Evolutionary conservation across 1,139 yeast species (phyloP), one percentile per base, ranked within the genome.

Genomic region (Suhomyces terraborum): DNA sequence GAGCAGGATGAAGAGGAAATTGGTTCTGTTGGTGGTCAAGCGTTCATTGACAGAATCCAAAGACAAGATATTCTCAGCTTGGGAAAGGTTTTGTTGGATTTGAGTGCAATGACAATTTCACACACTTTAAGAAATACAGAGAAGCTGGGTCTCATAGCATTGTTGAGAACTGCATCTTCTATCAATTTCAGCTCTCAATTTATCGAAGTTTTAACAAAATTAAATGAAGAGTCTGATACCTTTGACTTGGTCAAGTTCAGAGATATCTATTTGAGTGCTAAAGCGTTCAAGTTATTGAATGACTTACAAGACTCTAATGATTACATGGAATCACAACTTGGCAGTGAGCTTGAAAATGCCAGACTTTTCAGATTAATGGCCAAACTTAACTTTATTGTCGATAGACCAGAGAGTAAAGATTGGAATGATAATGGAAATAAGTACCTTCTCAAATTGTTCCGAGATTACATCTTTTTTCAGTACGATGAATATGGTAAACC

Each of bases 401-500:
- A 86, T 50, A 73, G 94, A 47, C 88, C 94, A 4, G 94, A 84
- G 10, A 27, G 39, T 29, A 41, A 42, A 32, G 61, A 56, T 25
- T 84, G 94, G 91, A 75, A 82, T 3, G 94, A 85, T 52, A 76
- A 84, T 9, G 95, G 95, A 9, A 84, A 79, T 46, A 70, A 85
- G 46, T 86, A 85, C 56, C 81, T 94, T 28, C 73, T 93, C 50
- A 79, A 80, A 54, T 66, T 93, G 42, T 93, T 93, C 63, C 76
- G 86, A 45, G 95, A 91, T 60, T 88, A 80, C 57, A 83, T 91
- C 4, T 93, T 91, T 65, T 94, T 87, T 56, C 95, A 87, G 56
- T 77, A 74, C 35, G 89, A 88, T 58, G 94, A 84, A 40, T 64
- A 66, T 25, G 96, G 96, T 13, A 77, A 77, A 53, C 89, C 96